A percentile compares a stretch with the other conserved stretches of the same genome.
These are phyloP conservation scores for Clausena lansium DNA, from an alignment of 345 rosid species.

Conservation along the genomic window DNA sequence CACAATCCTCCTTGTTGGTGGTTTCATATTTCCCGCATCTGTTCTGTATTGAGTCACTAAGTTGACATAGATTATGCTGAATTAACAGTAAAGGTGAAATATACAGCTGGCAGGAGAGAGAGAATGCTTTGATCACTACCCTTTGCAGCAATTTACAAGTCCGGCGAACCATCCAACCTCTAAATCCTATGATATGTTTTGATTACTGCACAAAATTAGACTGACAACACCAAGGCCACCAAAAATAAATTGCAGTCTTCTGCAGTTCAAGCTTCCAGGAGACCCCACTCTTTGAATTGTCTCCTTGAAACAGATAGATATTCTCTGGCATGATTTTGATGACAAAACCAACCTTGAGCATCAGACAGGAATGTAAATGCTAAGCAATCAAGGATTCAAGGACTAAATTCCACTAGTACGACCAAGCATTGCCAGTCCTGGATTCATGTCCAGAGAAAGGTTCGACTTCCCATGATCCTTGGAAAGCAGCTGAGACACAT, in stretches of 20 bases:
- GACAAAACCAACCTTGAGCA: constrained; percentile 3
- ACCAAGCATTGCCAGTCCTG: constrained; percentile 39
- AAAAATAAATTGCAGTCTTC: background rate
- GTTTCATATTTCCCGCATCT: background rate
- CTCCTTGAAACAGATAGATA: background rate
- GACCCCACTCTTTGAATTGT: background rate
- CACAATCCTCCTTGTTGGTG: background rate
- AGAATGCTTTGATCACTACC: background rate
- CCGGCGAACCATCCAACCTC: no score
- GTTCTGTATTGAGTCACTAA: background rate
- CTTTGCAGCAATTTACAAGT: background rate
- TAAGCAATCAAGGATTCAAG: constrained; percentile 8
- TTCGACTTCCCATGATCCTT: constrained; percentile 58
- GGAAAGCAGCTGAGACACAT: constrained; percentile 60
- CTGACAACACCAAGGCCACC: background rate
- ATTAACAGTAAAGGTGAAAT: background rate
- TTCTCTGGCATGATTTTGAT: background rate
- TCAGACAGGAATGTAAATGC: constrained; percentile 18
- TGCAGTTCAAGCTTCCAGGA: constrained; percentile 3
- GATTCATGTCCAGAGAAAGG: constrained; percentile 49
- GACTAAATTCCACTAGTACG: constrained; percentile 34
- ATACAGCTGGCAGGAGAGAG: background rate
- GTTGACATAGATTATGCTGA: background rate
- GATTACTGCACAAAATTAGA: background rate
- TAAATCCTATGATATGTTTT: background rate